These are phyloP conservation scores for Oidium heveae DNA, from an alignment of 2,329 filamentous ascomycete genomes.

Conservation along the genomic window DNA sequence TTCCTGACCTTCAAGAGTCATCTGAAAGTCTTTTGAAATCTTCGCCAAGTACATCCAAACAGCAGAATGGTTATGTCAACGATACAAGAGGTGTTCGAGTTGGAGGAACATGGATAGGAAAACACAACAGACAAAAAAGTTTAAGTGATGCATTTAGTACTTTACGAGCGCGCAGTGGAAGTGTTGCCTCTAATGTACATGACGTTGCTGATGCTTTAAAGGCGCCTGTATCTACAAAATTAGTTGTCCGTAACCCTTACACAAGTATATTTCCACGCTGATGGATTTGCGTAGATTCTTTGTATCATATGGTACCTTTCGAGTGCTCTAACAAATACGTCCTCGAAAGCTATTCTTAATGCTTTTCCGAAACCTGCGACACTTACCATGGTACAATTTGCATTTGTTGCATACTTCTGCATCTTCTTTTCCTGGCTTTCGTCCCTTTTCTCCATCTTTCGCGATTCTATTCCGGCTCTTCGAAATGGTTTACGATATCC, in stretches of 20 bases:
- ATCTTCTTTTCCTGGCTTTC: constrained; percentile 56
- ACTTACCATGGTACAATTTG: constrained; percentile 79
- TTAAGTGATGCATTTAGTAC: constrained; percentile 68
- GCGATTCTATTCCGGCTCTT: constrained; percentile 48
- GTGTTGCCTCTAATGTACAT: constrained; percentile 77
- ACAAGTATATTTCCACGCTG: constrained; percentile 8
- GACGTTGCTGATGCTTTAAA: constrained; percentile 79
- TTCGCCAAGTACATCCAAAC: constrained; percentile 5
- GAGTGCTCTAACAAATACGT: constrained; percentile 88
- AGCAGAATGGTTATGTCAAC: constrained; percentile 10
- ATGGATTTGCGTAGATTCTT: constrained; percentile 32
- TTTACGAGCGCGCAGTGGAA: constrained; percentile 57
- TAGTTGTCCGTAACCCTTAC: constrained; percentile 38
- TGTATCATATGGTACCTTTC: constrained; percentile 88
- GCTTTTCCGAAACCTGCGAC: constrained; percentile 78
- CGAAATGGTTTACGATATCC: constrained; percentile 65
- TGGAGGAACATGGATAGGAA: constrained; percentile 8
- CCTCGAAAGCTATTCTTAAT: constrained; percentile 88
- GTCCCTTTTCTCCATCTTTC: constrained; percentile 42
- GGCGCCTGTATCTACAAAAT: constrained; percentile 66
- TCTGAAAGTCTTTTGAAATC: constrained; percentile 7
- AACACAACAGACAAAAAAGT: constrained; percentile 59
- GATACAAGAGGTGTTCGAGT: constrained; percentile 11
- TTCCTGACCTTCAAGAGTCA: constrained; percentile 27
- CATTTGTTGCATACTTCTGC: constrained; percentile 75